Evolutionary conservation across 495 filamentous ascomycete genomes (phyloP), one percentile per base, ranked within the genome.

Genomic region (Viridothelium virens): DNA sequence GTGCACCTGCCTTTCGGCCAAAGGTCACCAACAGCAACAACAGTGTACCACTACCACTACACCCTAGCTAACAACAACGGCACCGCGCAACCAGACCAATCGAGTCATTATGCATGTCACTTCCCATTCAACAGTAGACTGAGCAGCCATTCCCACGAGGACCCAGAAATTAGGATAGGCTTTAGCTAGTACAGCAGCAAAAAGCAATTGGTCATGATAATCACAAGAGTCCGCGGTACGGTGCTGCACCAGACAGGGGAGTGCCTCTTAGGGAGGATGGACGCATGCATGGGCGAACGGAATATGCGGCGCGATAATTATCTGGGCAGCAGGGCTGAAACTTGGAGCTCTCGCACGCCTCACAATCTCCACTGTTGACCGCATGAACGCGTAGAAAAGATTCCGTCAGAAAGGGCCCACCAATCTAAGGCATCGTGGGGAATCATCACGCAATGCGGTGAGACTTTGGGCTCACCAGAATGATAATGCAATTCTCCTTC

Each of bases 261-360:
- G 25, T 2, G 53, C 53, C 25, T 25, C 25, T 25, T 25, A 59
- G 31, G 53, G 53, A 36, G 7, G 31, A 36, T 36, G 31, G 53
- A 33, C 7, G 53, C 53, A 36, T 18, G 53, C 25, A 14, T 59
- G 53, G 53, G 31, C 53, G 53, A 36, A 59, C 53, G 53, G 53
- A 59, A 59, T 36, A 59, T 59, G 53, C 53, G 53, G 36, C 53
- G 53, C 53, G 53, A 59, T 59, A 59, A 59, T 59, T 59, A 7
- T 59, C 36, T 59, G 53, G 53, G 31, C 53, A 59, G 53, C 53
- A 59, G 53, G 53, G 53, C 53, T 59, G 53, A 59, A 59, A 59
- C 53, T 18, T 59, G 53, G 31, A 59, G 53, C 53, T 59, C 31
- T 34, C 53, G 25, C 18, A 36, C 5, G 53, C 53, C 53, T 31